Conservation (phyloP, 1,284 basidiomycete genomes). For the Apiotrichum domesticum region DNA sequence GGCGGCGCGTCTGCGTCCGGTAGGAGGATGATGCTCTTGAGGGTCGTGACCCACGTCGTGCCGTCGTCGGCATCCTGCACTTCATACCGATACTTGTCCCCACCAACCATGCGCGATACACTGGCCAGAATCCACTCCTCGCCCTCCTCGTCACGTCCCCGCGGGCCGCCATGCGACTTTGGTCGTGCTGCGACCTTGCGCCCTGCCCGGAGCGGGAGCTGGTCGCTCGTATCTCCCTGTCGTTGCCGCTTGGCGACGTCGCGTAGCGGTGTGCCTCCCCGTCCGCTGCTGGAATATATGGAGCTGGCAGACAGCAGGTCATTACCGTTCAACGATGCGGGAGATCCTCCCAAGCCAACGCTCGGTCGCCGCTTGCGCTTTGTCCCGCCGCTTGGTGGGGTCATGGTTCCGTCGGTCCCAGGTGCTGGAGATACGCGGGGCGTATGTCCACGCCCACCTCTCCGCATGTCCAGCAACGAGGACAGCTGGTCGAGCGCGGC, state of each 20-base stretch:
- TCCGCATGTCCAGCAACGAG: constrained; percentile 25
- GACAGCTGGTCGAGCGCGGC: constrained; percentile 37
- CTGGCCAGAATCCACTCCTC: constrained; percentile 48
- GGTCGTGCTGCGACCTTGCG: constrained; percentile 46
- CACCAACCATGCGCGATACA: constrained; percentile 40
- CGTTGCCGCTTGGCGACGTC: constrained; percentile 6
- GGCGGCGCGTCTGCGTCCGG: constrained; percentile 43
- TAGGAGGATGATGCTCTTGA: constrained; percentile 49
- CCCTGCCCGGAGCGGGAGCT: constrained; percentile 47
- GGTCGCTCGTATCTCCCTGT: constrained; percentile 32
- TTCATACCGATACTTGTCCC: constrained; percentile 45
- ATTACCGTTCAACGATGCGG: constrained; percentile 6
- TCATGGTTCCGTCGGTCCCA: constrained; percentile 4
- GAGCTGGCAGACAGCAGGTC: constrained; percentile 16
- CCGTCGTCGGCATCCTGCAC: constrained; percentile 43
- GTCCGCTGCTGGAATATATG: constrained; percentile 7
- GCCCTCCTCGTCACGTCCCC: constrained; percentile 17
- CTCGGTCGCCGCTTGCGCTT: constrained; percentile 17
- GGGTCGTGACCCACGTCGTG: constrained; percentile 45
- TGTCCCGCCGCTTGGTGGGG: constrained; percentile 6
- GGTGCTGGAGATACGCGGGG: constrained; percentile 10
- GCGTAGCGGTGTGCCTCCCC: constrained; percentile 7
- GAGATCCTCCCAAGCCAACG: constrained; percentile 7
- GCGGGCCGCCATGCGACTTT: constrained; percentile 15
- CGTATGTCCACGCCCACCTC: background rate